These are phyloP conservation scores for Saturnispora sekii DNA, from an alignment of 805 yeast genomes.

Conservation along the genomic window DNA sequence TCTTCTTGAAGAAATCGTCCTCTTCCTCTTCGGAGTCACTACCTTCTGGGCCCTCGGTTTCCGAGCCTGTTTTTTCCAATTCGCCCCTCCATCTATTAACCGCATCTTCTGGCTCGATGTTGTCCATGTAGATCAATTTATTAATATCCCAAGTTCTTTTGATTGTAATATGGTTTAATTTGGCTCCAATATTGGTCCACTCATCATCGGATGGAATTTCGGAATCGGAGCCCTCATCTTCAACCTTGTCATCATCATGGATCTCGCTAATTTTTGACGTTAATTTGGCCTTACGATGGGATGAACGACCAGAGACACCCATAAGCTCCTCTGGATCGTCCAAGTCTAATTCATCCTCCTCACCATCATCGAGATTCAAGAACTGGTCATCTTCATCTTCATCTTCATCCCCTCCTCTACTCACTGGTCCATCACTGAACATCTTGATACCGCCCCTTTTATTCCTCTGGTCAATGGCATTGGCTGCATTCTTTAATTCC, in stretches of 20 bases:
- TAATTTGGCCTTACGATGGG: constrained; percentile 52
- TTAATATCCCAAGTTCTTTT: constrained; percentile 68
- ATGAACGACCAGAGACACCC: constrained; percentile 51
- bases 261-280: constrained; percentile 35
- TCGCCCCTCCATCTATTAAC: constrained; percentile 61
- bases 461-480: constrained; percentile 40
- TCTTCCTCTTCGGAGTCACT: constrained; percentile 32
- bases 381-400: constrained; percentile 30
- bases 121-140: constrained; percentile 70
- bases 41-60: constrained; percentile 27
- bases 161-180: constrained; percentile 41
- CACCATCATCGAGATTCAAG: constrained; percentile 22
- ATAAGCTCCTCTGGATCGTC: constrained; percentile 23
- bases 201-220: constrained; percentile 32
- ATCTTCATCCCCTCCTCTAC: constrained; percentile 31
- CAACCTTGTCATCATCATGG: constrained; percentile 36
- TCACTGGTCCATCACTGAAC: constrained; percentile 40
- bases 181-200: constrained; percentile 47
- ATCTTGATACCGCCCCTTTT: constrained; percentile 59
- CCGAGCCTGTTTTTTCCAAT: constrained; percentile 6
- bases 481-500: constrained; percentile 61
- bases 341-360: constrained; percentile 16
- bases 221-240: constrained; percentile 42
- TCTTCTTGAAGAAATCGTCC: constrained; percentile 51
- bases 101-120: constrained; percentile 65